Base-by-base conservation (phyloP, 2,329 filamentous ascomycete genomes). In the Fusarium nisikadoi region DNA sequence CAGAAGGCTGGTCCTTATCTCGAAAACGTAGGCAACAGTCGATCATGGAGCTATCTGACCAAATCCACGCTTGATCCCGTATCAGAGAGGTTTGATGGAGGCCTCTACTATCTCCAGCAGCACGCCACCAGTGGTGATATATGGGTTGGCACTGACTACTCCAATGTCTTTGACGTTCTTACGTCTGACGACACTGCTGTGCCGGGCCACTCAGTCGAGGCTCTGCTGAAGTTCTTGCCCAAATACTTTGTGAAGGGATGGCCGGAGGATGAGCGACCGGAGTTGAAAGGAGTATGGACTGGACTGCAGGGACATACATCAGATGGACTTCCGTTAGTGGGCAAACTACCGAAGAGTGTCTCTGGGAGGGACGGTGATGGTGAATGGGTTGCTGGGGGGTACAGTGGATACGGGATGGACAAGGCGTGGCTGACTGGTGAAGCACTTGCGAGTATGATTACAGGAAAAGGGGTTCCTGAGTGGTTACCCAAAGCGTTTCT, bases 371-470 rank as follows among this genome's bases (percentile, higher is more conserved):
- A 35, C 6, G 29, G 46, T 0, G 46, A 49, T 5, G 46, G 46
- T 1, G 46, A 49, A 2, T 49, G 46, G 46, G 33, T 49, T 17
- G 46, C 46, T 9, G 46, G 46, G 2, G 29, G 46, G 0, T 49
- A 49, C 27, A 49, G 46, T 49, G 46, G 46, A 2, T 49, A 50
- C 2, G 47, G 47, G n/a, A 50, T 50, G 47, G 47, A 50, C 12
- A 50, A 50, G 17, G 47, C 47, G 35, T 50, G 47, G 47, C 10
- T 50, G 47, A 25, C 20, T 2, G 47, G 47, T 3, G 47, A 50
- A 35, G 47, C 47, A 1, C 0, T 50, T 20, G 31, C 17, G 0
- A 25, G 16, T 20, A 50, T 50, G 31, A 2, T 50, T 5, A 0
- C 17, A 0, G 31, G 47, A 2, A 50, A 50, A 1, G n/a, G 47